Evolutionary conservation across 805 yeast genomes (phyloP).

Genomic region (Cyberlindnera subsufficiens): DNA sequence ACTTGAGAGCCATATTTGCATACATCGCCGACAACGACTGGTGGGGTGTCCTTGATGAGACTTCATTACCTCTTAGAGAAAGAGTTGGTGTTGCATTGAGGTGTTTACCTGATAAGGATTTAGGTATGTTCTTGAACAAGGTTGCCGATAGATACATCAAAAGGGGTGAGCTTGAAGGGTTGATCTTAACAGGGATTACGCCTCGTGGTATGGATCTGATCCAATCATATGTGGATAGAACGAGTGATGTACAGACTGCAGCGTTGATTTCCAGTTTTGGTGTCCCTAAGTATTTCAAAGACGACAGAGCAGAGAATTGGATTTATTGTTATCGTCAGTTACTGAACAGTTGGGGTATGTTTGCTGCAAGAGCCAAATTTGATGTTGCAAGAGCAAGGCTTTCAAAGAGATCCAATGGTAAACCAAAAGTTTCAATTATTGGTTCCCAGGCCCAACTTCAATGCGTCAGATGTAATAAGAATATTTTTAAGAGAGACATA

Average conservation of each 20-base stretch:
- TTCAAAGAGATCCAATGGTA: conserved; percentile 40
- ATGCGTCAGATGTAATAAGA: conserved; percentile 78
- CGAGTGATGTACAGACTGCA: conserved; percentile 90
- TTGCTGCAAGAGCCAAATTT: conserved; percentile 73
- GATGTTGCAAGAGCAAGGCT: conserved; percentile 73
- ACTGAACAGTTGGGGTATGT: conserved; percentile 76
- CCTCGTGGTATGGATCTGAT: conserved; percentile 74
- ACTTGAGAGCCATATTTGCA: conserved; percentile 86
- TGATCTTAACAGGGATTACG: conserved; percentile 87
- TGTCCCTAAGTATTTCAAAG: conserved; percentile 76
- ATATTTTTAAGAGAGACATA: conserved; percentile 39
- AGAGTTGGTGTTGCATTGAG: conserved; percentile 87
- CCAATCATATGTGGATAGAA: conserved; percentile 82
- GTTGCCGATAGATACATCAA: conserved; percentile 65
- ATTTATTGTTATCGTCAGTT: conserved; percentile 58
- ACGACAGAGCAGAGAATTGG: conserved; percentile 75
- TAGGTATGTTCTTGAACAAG: conserved; percentile 63
- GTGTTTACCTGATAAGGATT: conserved; percentile 73
- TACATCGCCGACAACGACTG: conserved; percentile 91
- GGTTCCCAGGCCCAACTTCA: conserved; percentile 78
- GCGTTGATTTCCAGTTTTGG: conserved; percentile 76
- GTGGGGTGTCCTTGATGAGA: conserved; percentile 93
- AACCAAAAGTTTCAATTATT: conserved; percentile 38
- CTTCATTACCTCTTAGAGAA: conserved; percentile 81
- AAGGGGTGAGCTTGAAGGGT: conserved; percentile 86